Base-by-base conservation (phyloP, 495 filamentous ascomycete species). In the Rostrohypoxylon terebratum region DNA sequence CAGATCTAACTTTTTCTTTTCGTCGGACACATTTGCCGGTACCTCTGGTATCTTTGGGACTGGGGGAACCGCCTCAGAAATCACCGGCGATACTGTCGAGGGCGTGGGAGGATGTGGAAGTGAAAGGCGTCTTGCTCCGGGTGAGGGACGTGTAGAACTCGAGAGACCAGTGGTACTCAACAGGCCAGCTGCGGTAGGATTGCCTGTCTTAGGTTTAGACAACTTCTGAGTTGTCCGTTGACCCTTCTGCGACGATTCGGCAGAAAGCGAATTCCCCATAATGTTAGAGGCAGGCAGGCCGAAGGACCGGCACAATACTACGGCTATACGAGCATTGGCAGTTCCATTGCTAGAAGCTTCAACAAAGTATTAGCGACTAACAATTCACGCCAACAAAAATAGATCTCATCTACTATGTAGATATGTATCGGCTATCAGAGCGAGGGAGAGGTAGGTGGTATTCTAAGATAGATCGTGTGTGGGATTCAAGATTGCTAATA, bases 181-280 rank as follows among this genome's bases (percentile, higher is more conserved):
- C 77, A 84, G 81, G 69, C 81, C 80, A 78, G 80, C 79, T 81
- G 83, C 79, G 36, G 78, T 73, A 80, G 78, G 80, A 57, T 78
- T 81, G 59, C 76, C 76, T 48, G 77, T 83, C 63, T 78, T 83
- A 48, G 84, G 83, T 73, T 86, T 86, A 38, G 83, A 86, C 57
- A 86, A 75, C 75, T 77, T 85, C 63, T 85, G 83, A 66, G 79
- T 73, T 61, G 77, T 58, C 65, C 72, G 73, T 55, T 70, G 73
- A 61, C 74, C 62, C 69, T 73, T 80, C 78, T 75, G 74, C 44
- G 75, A 71, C 58, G 78, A 76, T 76, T 85, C 82, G 42, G 73
- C 59, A 63, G 84, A 86, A 62, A 82, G 77, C 23, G 80, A 73
- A 69, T 85, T 86, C 55, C 84, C 84, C 84, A 86, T 86, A 28